Evolutionary conservation across 352 stramenopile genomes (phyloP).

Genomic region (Globisporangium canariense): DNA sequence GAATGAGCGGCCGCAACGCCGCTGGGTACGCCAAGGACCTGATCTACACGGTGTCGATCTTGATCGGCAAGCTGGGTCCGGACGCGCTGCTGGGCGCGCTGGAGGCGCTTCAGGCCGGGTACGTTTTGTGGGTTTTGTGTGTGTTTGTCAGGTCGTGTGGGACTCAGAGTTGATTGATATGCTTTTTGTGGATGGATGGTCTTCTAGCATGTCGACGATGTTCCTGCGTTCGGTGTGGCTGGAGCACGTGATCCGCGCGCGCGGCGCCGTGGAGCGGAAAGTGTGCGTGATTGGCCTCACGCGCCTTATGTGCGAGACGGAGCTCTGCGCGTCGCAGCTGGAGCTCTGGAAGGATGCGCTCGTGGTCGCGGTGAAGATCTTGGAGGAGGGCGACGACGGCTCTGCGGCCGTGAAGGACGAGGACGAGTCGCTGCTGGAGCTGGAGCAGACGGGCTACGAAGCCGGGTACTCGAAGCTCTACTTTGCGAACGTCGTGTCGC

Average conservation of each 20-base stretch:
- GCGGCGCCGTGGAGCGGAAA: constrained; percentile 60
- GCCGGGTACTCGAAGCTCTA: constrained; percentile 92
- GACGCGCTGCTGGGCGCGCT: constrained; percentile 74
- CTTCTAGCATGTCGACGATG: constrained; percentile 81
- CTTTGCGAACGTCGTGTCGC: constrained; percentile 82
- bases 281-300: constrained; percentile 67
- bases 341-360: constrained; percentile 57
- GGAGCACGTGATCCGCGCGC: constrained; percentile 71
- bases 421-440: constrained; percentile 76
- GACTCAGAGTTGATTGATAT: constrained; percentile 19
- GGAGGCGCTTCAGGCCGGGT: constrained; percentile 86
- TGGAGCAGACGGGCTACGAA: constrained; percentile 90
- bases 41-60: constrained; percentile 85
- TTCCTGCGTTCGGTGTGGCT: constrained; percentile 90
- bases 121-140: constrained; percentile 24
- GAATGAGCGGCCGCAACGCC: constrained; percentile 88
- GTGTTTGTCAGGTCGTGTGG: constrained; percentile 15
- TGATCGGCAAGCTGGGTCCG: constrained; percentile 89
- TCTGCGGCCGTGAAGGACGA: constrained; percentile 55
- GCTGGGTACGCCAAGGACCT: constrained; percentile 83
- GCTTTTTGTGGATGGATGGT: too few relatives aligned
- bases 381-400: constrained; percentile 70
- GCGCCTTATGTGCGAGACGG: constrained; percentile 70
- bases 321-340: constrained; percentile 50
- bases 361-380: constrained; percentile 39